Conservation (phyloP, 345 rosid species). For the Citrus trifoliata region DNA sequence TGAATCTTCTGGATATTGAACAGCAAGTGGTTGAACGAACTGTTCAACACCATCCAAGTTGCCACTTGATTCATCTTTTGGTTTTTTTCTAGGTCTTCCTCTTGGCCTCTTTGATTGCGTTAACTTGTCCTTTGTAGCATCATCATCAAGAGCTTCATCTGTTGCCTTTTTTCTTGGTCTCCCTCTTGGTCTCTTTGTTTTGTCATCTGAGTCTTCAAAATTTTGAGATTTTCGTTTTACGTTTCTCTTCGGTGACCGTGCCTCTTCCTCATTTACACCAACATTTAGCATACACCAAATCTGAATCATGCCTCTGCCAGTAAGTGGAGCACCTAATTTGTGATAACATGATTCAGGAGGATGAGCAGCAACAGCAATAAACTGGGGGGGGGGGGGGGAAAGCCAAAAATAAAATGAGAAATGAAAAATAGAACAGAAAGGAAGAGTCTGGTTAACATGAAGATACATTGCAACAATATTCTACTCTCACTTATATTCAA, state of each 20-base stretch:
- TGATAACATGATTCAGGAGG: slow-evolving; percentile 77
- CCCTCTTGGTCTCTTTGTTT: slow-evolving; percentile 42
- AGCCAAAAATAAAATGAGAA: neutral
- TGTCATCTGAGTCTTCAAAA: slow-evolving; percentile 18
- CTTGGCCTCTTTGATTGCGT: slow-evolving; percentile 32
- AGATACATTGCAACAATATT: neutral
- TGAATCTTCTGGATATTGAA: slow-evolving; percentile 50
- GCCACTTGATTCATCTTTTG: slow-evolving; percentile 30
- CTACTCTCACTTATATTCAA: neutral
- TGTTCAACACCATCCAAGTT: slow-evolving; percentile 28
- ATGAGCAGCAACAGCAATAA: slow-evolving; percentile 89
- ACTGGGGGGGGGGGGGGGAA: slow-evolving; percentile 43
- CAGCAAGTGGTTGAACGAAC: slow-evolving; percentile 38
- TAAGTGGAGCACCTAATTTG: slow-evolving; percentile 62
- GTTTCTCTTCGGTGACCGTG: slow-evolving; percentile 17
- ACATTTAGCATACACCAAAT: slow-evolving; percentile 73
- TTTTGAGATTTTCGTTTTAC: slow-evolving; percentile 17
- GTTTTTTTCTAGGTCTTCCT: slow-evolving; percentile 56
- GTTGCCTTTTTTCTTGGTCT: slow-evolving; percentile 37
- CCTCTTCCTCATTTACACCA: slow-evolving; percentile 27
- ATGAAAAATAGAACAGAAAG: neutral
- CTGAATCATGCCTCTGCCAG: slow-evolving; percentile 85
- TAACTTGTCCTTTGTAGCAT: slow-evolving; percentile 1
- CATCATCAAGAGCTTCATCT: slow-evolving; percentile 22
- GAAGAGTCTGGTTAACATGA: neutral